Conservation (phyloP, 2,329 filamentous ascomycete species). For the Gliomastix tumulicola region DNA sequence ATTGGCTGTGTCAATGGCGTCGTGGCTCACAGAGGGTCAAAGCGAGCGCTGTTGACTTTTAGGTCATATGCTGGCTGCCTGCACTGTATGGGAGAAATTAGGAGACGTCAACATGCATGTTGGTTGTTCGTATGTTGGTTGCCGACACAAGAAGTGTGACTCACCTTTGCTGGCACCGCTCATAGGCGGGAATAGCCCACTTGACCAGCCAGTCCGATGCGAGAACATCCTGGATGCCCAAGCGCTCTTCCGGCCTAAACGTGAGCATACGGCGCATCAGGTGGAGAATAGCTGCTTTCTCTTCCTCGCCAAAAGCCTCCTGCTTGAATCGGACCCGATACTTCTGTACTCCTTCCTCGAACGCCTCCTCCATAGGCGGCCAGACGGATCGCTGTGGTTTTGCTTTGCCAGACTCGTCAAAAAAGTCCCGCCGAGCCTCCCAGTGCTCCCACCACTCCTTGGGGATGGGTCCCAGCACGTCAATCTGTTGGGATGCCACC, state of each 20-base stretch:
- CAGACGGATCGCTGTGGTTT: not conserved
- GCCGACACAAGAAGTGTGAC: no score
- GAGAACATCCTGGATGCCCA: not conserved
- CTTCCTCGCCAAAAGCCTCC: slow-evolving; percentile 1
- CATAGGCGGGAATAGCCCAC: no score
- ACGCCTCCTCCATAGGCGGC: no score
- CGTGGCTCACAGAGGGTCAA: no score
- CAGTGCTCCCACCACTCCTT: slow-evolving; percentile 10
- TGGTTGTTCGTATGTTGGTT: no score
- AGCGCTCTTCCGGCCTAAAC: slow-evolving; percentile 3
- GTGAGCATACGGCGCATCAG: slow-evolving; percentile 5
- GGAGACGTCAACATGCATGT: no score
- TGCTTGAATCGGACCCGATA: not conserved
- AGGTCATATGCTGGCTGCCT: no score
- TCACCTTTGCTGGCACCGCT: no score
- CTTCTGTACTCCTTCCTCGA: slow-evolving; percentile 2
- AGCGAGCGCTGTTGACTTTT: no score
- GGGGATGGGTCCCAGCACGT: slow-evolving; percentile 9
- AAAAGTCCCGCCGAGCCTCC: slow-evolving; percentile 3
- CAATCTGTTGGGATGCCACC: slow-evolving; percentile 7
- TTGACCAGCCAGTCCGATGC: no score
- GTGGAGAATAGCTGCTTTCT: slow-evolving; percentile 2
- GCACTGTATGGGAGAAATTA: no score
- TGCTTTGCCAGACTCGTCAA: not conserved
- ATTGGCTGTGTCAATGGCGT: no score